Base-by-base conservation (phyloP, 2,329 filamentous ascomycete species). In the Macrophomina tecta region DNA sequence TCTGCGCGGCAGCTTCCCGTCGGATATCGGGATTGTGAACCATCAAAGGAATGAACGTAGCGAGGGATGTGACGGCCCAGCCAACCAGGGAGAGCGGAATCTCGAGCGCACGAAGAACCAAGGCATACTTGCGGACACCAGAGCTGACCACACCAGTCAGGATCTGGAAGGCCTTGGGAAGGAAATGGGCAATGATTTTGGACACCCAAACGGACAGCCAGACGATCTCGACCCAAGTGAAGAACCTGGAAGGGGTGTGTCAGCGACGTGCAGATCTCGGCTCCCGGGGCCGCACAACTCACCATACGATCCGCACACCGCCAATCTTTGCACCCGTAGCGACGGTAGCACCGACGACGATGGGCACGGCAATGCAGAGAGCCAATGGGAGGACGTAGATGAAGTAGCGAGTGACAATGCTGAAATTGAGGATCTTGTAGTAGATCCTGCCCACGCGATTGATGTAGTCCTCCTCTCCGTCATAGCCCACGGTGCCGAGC, bases 181-280 rank as follows among this genome's bases (percentile, higher is more conserved):
- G 73, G 70, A 85, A 83, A 70, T 86, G 85, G 6, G 85, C 85
- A 32, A 87, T 75, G 58, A 89, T 78, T 75, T 90, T 90, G 70
- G 84, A 85, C 14, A 81, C 81, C 88, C 88, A 90, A 68, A 90
- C 78, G 72, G 84, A 85, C 45, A 87, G 77, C 88, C 88, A 90
- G 64, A 89, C 78, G 55, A 89, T 82, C 74, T 89, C 87, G 45
- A 90, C 79, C 88, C 88, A 90, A 18, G 83, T 82, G 78, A 89
- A 90, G 77, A 90, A 87, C 65, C 65, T 67, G 45, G 23, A 12
- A 12, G 23, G 23, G 23, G 6, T 53, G 14, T 32, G 32, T 67
- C 30, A 67, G 65, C 55, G n/a, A 60, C 30, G 46, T 56, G 28
- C 30, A 52, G 51, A 56, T 65, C 48, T 42, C 30, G n/a, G 51